These are phyloP conservation scores for Mycena rebaudengoi DNA, from an alignment of 768 basidiomycete species.

Conservation along the genomic window DNA sequence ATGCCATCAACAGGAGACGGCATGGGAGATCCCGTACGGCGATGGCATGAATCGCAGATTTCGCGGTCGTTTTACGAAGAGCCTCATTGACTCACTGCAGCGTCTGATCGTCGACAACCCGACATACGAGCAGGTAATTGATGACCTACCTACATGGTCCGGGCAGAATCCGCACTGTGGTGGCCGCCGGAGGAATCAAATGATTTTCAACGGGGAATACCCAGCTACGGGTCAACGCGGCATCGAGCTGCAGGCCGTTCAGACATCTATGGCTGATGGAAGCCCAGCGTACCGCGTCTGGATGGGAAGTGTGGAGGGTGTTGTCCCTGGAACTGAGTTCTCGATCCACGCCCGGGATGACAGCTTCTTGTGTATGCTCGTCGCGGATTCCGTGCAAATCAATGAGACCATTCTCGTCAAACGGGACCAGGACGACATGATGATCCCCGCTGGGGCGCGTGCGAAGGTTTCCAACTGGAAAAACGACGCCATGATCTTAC, in stretches of 20 bases:
- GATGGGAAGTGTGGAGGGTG: slow-evolving; percentile 1
- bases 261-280: not conserved
- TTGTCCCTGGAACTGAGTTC: slow-evolving; percentile 11
- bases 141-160: not conserved
- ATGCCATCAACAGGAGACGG: not conserved
- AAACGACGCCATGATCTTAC: not conserved
- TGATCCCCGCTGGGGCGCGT: not conserved
- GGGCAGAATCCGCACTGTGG: not conserved
- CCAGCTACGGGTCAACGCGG: not conserved
- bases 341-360: not conserved
- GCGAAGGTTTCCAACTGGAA: not conserved
- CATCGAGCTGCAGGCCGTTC: not conserved
- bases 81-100: not conserved
- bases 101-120: not conserved
- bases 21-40: not conserved
- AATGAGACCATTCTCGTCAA: not conserved
- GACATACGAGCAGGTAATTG: not conserved
- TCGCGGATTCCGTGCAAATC: not conserved
- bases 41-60: not conserved
- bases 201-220: not conserved
- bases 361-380: not conserved
- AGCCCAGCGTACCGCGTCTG: not conserved
- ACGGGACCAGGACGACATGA: not conserved
- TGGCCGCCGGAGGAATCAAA: not conserved
- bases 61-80: not conserved